Conservation (phyloP, 2,329 filamentous ascomycete species). For the Aspergillus terreus region DNA sequence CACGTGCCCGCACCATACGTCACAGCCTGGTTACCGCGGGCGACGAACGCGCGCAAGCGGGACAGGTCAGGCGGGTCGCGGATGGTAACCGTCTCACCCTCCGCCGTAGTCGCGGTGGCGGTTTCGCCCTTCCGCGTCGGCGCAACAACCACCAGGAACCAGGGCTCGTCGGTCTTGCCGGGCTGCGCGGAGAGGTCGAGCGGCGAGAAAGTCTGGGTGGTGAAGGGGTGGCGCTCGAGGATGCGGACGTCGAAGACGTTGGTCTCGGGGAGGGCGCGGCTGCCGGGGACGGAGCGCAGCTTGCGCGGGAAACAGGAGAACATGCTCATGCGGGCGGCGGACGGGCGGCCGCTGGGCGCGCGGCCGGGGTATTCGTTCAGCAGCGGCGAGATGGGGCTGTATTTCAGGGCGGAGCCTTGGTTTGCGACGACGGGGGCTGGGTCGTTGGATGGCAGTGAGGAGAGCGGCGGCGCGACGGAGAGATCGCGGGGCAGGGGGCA, state of each 20-base stretch:
- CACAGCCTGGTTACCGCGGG: slow-evolving; percentile 73
- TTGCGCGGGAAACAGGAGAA: slow-evolving; percentile 75
- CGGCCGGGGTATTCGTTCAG: slow-evolving; percentile 66
- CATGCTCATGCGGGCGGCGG: slow-evolving; percentile 72
- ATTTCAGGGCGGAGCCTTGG: slow-evolving; percentile 86
- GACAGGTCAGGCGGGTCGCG: slow-evolving; percentile 65
- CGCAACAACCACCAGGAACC: slow-evolving; percentile 84
- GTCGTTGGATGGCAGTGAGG: slow-evolving; percentile 41
- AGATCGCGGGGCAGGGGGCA: slow-evolving; percentile 62
- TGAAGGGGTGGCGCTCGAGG: slow-evolving; percentile 89
- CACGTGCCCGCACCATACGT: slow-evolving; percentile 89
- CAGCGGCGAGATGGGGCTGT: slow-evolving; percentile 72
- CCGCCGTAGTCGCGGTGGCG: slow-evolving; percentile 29
- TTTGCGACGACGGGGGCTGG: slow-evolving; percentile 64
- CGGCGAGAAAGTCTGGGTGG: slow-evolving; percentile 88
- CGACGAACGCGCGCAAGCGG: slow-evolving; percentile 72
- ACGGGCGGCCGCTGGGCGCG: slow-evolving; percentile 35
- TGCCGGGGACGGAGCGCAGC: slow-evolving; percentile 35
- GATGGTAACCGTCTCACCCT: slow-evolving; percentile 28
- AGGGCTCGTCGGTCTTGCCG: slow-evolving; percentile 25
- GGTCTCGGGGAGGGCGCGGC: slow-evolving; percentile 7
- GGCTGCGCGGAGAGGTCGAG: slow-evolving; percentile 51
- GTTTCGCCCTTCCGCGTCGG: slow-evolving; percentile 59
- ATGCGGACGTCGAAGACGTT: slow-evolving; percentile 63
- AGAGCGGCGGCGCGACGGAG: slow-evolving; percentile 41